Evolutionary conservation across 148 eudicot species (phyloP), one percentile per base, ranked within the genome.

Genomic region (Drosera capensis): DNA sequence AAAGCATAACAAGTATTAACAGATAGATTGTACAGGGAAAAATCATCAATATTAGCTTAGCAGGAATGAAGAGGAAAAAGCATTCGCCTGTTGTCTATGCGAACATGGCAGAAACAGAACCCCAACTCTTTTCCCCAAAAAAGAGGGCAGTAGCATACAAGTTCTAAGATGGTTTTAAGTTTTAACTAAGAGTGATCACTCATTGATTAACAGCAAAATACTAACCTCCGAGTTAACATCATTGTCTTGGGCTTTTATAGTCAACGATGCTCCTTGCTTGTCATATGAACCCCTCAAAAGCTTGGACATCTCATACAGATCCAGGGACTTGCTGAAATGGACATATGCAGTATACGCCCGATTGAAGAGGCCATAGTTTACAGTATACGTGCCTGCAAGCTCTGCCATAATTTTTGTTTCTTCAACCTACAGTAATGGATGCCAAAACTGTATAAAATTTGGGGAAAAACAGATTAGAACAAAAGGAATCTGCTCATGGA

Each of bases 371-470:
- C 65, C 52, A 63, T 72, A 70, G 55, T 82, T 74, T 39, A 82
- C 63, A 22, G 73, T 63, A 68, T 82, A 80, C 39, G 62, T 64
- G 52, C 71, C 94, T 6, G 78, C 94, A 48, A 87, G 64, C 57
- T 79, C 80, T 42, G 80, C 75, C 43, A 87, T 79, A 39, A 87
- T 67, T 59, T 79, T 82, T 48, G 77, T 94, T 64, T 87, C 96
- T 71, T 87, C 86, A 36, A 78, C 83, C 96, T 82, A 71, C 59
- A 71, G n/a, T 21, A 53, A 52, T 62, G 40, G 54, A 30, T 37
- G 46, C 5, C 8, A 14, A 11, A 11, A 37, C 14, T 34, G 43
- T 41, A 14, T 45, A 55, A 25, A 38, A 22, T n/a, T n/a, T n/a
- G n/a, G 31, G 11, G 31, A 28, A 28, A 28, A 28, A 28, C 31